Base-by-base conservation (phyloP, 176 grass and related monocot genomes). In the Triticum aestivum region DNA sequence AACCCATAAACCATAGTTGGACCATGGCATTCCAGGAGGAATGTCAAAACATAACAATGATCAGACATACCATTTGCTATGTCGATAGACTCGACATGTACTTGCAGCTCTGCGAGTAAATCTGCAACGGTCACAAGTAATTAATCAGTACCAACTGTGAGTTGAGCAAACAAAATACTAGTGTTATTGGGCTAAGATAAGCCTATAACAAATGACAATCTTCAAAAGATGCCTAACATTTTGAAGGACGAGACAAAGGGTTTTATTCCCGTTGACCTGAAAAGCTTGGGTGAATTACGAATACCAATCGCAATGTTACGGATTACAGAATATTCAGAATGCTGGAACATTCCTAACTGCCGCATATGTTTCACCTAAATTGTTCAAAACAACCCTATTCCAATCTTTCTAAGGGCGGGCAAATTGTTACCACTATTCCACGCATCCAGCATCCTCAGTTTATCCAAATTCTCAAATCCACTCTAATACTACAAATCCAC, bases 51-150 rank as follows among this genome's bases (percentile, higher is more conserved):
- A 79, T 64, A 23, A 79, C 5, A 9, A 85, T 29, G 73, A 37
- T 17, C 12, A 54, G 14, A 41, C 80, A 74, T 91, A 97, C 95
- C 90, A 14, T 97, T 97, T 65, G 95, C 92, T 82, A 94, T 91
- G 83, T 97, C 95, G 47, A 97, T 97, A 69, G 95, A 94, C 38
- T 97, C 95, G 34, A 94, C 95, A 89, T 94, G 95, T 32, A 92
- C 84, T 45, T 97, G 95, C 86, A 97, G 84, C 41, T 97, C 88
- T 79, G 89, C 87, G 41, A 97, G 87, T 58, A 97, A 88, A 84
- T 80, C 94, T 97, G 92, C 72, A 80, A 86, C 5, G 52, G n/a
- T 66, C 17, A 81, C 81, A 84, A 78, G 33, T 65, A 56, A 69
- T 18, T 24, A 18, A 47, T 83, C n/a, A 90, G 41, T 41, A 73